Base-by-base conservation (phyloP, 768 basidiomycete genomes). In the Cubamyces sp. region DNA sequence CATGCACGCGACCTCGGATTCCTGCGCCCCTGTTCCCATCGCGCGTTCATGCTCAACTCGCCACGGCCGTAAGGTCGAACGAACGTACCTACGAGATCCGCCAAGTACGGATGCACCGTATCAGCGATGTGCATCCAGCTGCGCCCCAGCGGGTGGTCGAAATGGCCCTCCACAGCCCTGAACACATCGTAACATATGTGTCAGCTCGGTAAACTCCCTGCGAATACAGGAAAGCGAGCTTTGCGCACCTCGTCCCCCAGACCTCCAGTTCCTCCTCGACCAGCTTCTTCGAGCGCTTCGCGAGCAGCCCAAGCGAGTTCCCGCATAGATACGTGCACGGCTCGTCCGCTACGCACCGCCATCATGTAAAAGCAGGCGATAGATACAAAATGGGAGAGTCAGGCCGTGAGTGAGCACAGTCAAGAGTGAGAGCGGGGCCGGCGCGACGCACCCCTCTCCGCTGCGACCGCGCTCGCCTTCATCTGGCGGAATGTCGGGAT, bases 1-100 rank as follows among this genome's bases (percentile, higher is more conserved):
- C 88, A 98, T 98, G 76, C 93, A 94, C 18, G 92, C 94, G 50
- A 98, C 92, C 82, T 99, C 97, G 64, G 84, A 82, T 76, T 89
- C 87, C 55, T 86, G 84, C 57, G 95, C 94, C 68, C 94, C 94
- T 94, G 68, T 65, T 68, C 15, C 18, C 23, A 40, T 40, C 16
- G 1, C 34, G 9, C 34, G 16, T 16, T 49, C 48, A 49, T 26
- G 15, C 16, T n/a, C 16, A 5, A 1, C 42, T 43, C 1, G 5
- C 3, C 9, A 12, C 18, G 1, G 5, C 6, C 42, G 18, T 43
- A n/a, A 16, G 41, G 39, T 2, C 21, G 46, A 12, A 25, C 26
- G 15, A 14, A 57, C 87, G 74, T 70, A 87, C 96, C 96, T 67
- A 97, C 84, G 63, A 99, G 71, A 60, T 89, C 84, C 54, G 94